phyloP scores from a whole-genome alignment of 2,329 filamentous ascomycete genomes.

The Paecilomyces dactylethromorphus region DNA sequence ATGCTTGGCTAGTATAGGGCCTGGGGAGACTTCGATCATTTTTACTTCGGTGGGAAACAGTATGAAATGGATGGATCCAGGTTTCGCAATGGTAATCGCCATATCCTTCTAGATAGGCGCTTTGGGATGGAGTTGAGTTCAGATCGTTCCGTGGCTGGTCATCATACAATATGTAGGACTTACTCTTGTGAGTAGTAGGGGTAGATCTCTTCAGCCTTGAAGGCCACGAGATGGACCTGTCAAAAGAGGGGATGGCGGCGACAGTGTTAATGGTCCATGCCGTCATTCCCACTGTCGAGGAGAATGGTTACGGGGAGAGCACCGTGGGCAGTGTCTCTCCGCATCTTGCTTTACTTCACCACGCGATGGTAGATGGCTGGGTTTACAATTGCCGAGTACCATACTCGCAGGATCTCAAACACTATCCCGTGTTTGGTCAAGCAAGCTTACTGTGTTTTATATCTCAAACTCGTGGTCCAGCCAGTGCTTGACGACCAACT shows the following conservation, averaged over 20 bases:
- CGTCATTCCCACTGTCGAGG: neutral
- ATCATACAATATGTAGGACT: neutral
- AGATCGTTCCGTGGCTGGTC: neutral
- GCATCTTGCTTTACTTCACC: neutral
- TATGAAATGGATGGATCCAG: neutral
- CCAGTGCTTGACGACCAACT: slow-evolving; percentile 74
- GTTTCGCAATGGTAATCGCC: neutral
- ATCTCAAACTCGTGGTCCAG: slow-evolving; percentile 65
- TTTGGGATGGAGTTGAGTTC: neutral
- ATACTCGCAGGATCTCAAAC: neutral
- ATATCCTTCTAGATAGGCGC: neutral
- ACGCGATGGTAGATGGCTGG: neutral
- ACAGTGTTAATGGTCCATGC: neutral
- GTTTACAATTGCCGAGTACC: neutral
- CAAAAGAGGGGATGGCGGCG: neutral
- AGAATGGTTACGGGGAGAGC: neutral
- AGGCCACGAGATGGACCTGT: no score
- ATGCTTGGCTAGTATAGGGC: neutral
- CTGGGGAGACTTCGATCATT: neutral
- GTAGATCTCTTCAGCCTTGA: neutral
- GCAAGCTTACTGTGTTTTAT: slow-evolving; percentile 23
- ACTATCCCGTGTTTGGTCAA: neutral
- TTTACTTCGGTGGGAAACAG: neutral
- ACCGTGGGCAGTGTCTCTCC: neutral
- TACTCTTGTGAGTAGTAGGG: neutral